Conservation (phyloP, 345 rosid genomes). For the Pseudoturritis turrita region DNA sequence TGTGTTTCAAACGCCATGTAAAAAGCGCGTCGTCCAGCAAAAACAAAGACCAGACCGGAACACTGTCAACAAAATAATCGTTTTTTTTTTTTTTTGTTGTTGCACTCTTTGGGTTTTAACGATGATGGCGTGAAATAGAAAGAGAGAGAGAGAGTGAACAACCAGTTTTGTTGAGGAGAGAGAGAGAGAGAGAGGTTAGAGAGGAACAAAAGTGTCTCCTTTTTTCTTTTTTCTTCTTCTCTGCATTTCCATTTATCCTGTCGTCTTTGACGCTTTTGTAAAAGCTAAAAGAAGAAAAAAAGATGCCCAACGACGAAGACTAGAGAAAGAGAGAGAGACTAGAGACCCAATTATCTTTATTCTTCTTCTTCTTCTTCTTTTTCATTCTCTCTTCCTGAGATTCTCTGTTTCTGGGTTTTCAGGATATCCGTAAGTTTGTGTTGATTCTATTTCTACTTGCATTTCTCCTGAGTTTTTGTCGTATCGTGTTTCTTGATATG, state of each 20-base stretch:
- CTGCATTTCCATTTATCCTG: conserved; percentile 24
- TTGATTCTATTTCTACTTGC: conserved; percentile 17
- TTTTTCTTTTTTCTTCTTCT: conserved; percentile 16
- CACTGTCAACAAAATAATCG: conserved; percentile 20
- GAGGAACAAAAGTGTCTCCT: conserved; percentile 20
- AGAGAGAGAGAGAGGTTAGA: neutral
- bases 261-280: conserved; percentile 37
- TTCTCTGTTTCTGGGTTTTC: conserved; percentile 15
- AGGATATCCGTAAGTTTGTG: conserved; percentile 16
- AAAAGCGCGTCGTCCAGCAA: conserved; percentile 20
- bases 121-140: conserved; percentile 23
- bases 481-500: conserved; percentile 18
- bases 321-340: conserved; percentile 16
- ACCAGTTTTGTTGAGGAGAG: neutral
- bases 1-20: neutral
- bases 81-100: conserved; percentile 15
- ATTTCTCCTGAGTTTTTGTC: conserved; percentile 28
- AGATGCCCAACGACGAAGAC: conserved; percentile 30
- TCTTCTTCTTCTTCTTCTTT: conserved; percentile 19
- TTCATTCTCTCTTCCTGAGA: conserved; percentile 8
- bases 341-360: conserved; percentile 16
- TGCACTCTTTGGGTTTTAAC: conserved; percentile 30
- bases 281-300: conserved; percentile 21
- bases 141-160: neutral
- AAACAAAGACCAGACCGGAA: conserved; percentile 5